phyloP scores from a whole-genome alignment of 2,329 filamentous ascomycete genomes.

The Neonectria punicea region DNA sequence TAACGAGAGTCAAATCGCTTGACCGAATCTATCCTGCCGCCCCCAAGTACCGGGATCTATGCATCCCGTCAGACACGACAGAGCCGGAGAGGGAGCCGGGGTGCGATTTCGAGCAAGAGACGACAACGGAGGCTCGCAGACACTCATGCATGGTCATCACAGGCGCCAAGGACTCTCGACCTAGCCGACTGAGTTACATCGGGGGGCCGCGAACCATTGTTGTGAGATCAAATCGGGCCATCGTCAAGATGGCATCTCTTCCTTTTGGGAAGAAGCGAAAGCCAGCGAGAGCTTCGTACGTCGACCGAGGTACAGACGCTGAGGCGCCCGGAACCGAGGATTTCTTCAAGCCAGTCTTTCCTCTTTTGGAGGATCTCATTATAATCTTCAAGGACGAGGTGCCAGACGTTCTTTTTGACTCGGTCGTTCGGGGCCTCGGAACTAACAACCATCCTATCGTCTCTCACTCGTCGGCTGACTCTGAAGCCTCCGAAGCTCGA shows the following conservation, averaged over 20 bases:
- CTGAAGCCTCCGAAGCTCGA: slow-evolving; percentile 33
- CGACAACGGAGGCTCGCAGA: slow-evolving; percentile 28
- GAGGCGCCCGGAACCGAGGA: slow-evolving; percentile 36
- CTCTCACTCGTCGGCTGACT: slow-evolving; percentile 35
- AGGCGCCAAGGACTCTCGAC: slow-evolving; percentile 33
- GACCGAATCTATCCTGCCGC: slow-evolving; percentile 48
- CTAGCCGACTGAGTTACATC: slow-evolving; percentile 39
- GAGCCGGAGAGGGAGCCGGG: slow-evolving; percentile 34
- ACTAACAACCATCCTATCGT: slow-evolving; percentile 42
- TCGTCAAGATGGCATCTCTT: slow-evolving; percentile 45
- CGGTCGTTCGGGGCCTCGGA: slow-evolving; percentile 58
- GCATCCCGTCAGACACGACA: slow-evolving; percentile 38
- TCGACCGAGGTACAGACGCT: slow-evolving; percentile 55
- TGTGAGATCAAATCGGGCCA: slow-evolving; percentile 43
- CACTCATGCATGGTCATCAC: slow-evolving; percentile 43
- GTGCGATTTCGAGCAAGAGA: slow-evolving; percentile 19
- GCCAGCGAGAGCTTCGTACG: slow-evolving; percentile 44
- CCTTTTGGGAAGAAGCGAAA: slow-evolving; percentile 42
- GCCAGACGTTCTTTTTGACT: slow-evolving; percentile 55
- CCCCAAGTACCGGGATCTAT: slow-evolving; percentile 47
- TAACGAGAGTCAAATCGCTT: slow-evolving; percentile 51
- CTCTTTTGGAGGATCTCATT: slow-evolving; percentile 65
- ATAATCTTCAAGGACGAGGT: slow-evolving; percentile 62
- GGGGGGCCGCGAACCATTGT: slow-evolving; percentile 47
- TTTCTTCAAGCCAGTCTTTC: slow-evolving; percentile 58